Percentiles rank a stretch among this genome's conserved stretches.
phyloP scores from a whole-genome alignment of 129 eudicot species.

The Flaveria linearis region DNA sequence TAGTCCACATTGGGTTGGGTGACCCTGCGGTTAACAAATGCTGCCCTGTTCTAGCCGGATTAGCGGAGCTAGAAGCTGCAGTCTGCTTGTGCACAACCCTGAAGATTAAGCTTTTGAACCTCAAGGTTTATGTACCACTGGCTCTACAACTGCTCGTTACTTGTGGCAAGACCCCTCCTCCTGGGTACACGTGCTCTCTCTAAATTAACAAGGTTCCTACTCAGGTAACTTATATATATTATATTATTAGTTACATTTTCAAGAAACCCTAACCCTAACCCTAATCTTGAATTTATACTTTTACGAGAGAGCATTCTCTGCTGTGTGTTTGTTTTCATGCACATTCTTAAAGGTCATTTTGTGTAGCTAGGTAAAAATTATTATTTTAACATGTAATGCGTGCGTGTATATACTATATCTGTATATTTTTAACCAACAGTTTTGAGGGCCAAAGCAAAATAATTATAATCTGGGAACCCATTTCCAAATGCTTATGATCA shows the following conservation, averaged over 20 bases:
- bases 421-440: too few relatives aligned
- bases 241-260: background rate
- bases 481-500: too few relatives aligned
- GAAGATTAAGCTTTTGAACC: constrained; percentile 67
- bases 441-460: too few relatives aligned
- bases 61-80: constrained; percentile 77
- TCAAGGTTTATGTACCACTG: constrained; percentile 59
- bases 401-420: too few relatives aligned
- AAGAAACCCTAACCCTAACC: background rate
- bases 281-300: constrained; percentile 12
- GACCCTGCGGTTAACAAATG: constrained; percentile 66
- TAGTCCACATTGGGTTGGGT: constrained; percentile 67
- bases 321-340: too few relatives aligned
- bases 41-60: constrained; percentile 67
- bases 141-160: constrained; percentile 77
- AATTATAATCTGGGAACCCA: too few relatives aligned
- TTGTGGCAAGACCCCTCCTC: constrained; percentile 89
- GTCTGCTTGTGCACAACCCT: constrained; percentile 85
- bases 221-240: constrained; percentile 26
- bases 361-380: too few relatives aligned
- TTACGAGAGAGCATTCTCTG: too few relatives aligned
- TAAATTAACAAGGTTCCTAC: constrained; percentile 35
- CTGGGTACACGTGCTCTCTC: constrained; percentile 89
- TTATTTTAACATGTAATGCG: too few relatives aligned
- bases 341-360: too few relatives aligned